These are phyloP conservation scores for Sporothrix brasiliensis DNA, from an alignment of 2,329 filamentous ascomycete species.

Conservation along the genomic window DNA sequence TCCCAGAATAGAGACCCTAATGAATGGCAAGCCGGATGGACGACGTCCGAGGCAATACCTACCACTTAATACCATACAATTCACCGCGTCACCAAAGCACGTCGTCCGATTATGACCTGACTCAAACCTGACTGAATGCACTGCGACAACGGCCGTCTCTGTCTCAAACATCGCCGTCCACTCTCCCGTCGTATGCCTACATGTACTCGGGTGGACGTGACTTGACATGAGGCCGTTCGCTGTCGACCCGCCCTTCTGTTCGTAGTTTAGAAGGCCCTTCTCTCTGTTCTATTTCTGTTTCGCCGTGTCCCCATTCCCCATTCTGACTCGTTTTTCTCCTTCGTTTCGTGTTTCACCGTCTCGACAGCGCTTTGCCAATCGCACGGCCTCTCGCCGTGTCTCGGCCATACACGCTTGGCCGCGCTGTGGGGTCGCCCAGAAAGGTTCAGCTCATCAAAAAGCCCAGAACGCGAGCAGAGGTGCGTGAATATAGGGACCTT, in stretches of 20 bases:
- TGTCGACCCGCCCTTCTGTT: background rate
- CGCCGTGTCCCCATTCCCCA: background rate
- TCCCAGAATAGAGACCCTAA: background rate
- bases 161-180: constrained; percentile 4
- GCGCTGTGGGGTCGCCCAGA: background rate
- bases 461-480: too few relatives aligned
- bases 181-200: background rate
- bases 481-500: too few relatives aligned
- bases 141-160: background rate
- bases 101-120: background rate
- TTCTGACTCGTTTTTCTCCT: background rate
- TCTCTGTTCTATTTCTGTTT: background rate
- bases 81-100: too few relatives aligned
- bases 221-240: background rate
- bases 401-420: constrained; percentile 17
- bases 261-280: background rate
- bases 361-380: constrained; percentile 2
- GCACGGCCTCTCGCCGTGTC: background rate
- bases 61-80: background rate
- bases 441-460: background rate
- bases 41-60: background rate
- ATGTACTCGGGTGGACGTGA: too few relatives aligned
- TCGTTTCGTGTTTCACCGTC: constrained; percentile 8
- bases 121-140: background rate
- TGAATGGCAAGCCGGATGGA: background rate